These are phyloP conservation scores for Nyssa sinensis DNA, from an alignment of 148 eudicot species.

Conservation along the genomic window DNA sequence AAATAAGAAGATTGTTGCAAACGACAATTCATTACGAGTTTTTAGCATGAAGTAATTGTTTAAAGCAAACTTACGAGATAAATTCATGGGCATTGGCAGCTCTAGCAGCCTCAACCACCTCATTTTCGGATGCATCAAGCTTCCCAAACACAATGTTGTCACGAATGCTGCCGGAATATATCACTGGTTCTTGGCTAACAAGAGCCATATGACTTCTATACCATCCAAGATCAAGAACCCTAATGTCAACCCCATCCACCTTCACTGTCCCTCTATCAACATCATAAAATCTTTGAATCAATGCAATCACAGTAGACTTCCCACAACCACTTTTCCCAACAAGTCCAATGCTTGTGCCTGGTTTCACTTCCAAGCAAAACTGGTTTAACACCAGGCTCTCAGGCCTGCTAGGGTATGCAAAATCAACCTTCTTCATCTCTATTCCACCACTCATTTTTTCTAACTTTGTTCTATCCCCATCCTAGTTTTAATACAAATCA, in stretches of 20 bases:
- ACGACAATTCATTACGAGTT: too few species aligned
- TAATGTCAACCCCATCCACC: slow-evolving; percentile 70
- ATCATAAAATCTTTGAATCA: slow-evolving; percentile 80
- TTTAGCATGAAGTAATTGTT: too few species aligned
- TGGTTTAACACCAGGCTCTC: slow-evolving; percentile 44
- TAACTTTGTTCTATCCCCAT: slow-evolving; percentile 31
- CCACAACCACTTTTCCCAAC: slow-evolving; percentile 97
- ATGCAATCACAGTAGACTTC: slow-evolving; percentile 76
- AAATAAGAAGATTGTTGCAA: too few species aligned
- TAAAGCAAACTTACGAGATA: slow-evolving; percentile 66
- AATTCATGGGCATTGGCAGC: slow-evolving; percentile 95
- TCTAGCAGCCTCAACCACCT: slow-evolving; percentile 69
- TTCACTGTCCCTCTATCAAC: slow-evolving; percentile 63
- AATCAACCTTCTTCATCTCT: slow-evolving; percentile 71
- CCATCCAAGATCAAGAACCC: slow-evolving; percentile 64
- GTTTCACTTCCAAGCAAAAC: slow-evolving; percentile 64
- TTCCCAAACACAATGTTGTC: slow-evolving; percentile 73
- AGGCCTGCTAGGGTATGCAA: slow-evolving; percentile 68
- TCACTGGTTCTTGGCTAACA: slow-evolving; percentile 90
- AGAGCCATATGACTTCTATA: slow-evolving; percentile 68
- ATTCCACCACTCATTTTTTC: slow-evolving; percentile 54
- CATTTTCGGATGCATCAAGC: slow-evolving; percentile 65
- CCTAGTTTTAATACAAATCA: slow-evolving; percentile 22
- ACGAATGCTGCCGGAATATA: slow-evolving; percentile 66
- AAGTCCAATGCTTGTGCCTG: slow-evolving; percentile 77